phyloP scores from a whole-genome alignment of 768 basidiomycete genomes.

The Suillus occidentalis region DNA sequence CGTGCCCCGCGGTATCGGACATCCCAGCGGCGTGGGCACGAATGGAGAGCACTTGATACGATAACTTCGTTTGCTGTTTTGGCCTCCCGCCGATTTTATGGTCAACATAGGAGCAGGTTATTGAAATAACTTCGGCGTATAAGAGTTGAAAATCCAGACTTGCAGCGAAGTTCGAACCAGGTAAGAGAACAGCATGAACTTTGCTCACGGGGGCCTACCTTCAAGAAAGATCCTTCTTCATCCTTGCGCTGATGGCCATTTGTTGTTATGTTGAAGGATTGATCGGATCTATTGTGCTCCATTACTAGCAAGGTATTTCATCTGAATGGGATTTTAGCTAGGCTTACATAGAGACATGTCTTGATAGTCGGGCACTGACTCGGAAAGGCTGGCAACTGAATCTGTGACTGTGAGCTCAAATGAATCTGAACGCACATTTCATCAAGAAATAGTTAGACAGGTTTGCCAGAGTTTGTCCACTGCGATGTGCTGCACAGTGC shows the following conservation, averaged over 20 bases:
- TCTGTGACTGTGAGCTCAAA: neutral
- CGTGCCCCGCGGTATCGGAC: conserved; percentile 53
- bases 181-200: conserved; percentile 29
- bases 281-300: neutral
- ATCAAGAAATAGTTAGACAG: too few species aligned
- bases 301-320: neutral
- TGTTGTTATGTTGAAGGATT: conserved; percentile 6
- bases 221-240: conserved; percentile 57
- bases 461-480: too few species aligned
- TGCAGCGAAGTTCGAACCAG: conserved; percentile 60
- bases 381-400: too few species aligned
- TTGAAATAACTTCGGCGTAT: too few species aligned
- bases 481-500: neutral
- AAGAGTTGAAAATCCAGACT: too few species aligned
- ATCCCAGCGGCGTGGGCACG: conserved; percentile 62
- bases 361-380: too few species aligned
- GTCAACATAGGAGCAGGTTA: conserved; percentile 59
- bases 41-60: conserved; percentile 48
- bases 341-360: too few species aligned
- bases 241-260: conserved; percentile 47
- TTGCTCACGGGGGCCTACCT: neutral
- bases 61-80: conserved; percentile 7
- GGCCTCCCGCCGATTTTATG: neutral
- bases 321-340: neutral
- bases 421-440: too few species aligned